Conservation (phyloP, 2,329 filamentous ascomycete species). For the Chaetomium globosum region DNA sequence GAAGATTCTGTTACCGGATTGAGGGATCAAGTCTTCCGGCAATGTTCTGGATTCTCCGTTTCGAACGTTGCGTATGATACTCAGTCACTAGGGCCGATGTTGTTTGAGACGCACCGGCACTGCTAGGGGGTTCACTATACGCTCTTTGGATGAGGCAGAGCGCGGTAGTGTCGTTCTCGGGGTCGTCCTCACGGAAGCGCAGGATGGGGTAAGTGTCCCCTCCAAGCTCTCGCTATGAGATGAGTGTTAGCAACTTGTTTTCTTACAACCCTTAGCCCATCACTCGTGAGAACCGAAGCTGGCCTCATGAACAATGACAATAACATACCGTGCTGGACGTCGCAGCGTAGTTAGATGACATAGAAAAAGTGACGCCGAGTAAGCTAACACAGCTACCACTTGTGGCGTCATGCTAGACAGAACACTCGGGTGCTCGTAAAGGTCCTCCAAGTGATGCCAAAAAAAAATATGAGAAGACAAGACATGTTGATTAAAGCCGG, state of each 20-base stretch:
- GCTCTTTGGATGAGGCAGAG: background rate
- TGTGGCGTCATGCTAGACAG: background rate
- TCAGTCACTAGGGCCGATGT: background rate
- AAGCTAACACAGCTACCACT: background rate
- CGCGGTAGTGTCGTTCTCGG: slow-evolving; percentile 10
- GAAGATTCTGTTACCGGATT: background rate
- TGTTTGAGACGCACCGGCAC: background rate
- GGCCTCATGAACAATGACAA: background rate
- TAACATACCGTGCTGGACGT: background rate
- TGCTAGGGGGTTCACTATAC: background rate
- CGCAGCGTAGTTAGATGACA: background rate
- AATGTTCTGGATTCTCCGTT: slow-evolving; percentile 8
- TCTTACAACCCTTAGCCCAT: background rate
- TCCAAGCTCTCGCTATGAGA: background rate
- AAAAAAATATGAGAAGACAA: background rate
- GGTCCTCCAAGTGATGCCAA: background rate
- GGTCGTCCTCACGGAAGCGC: slow-evolving; percentile 1
- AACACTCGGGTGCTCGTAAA: background rate
- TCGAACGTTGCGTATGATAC: slow-evolving; percentile 4
- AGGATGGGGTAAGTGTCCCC: background rate
- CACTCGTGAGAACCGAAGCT: background rate
- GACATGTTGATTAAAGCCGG: background rate
- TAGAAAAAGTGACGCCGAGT: background rate
- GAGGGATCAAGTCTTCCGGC: background rate
- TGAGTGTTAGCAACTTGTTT: background rate